Evolutionary conservation across 768 basidiomycete genomes (phyloP), one percentile per base, ranked within the genome.

Genomic region (Lactarius sp.): DNA sequence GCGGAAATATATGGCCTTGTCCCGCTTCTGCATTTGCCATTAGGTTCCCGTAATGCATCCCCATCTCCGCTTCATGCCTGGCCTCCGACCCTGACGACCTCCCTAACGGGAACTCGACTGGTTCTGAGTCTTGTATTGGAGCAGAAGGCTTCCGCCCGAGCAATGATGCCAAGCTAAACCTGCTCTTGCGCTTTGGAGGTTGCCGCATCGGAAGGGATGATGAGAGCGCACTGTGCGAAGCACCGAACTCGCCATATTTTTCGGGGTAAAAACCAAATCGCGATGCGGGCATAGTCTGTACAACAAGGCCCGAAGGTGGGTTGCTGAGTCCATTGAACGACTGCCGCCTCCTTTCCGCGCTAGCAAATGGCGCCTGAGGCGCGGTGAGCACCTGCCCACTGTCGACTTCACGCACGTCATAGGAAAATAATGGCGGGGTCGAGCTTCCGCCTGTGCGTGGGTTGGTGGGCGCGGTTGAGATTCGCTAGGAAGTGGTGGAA

Each of bases 401-500:
- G 9, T 78, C 78, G n/a, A 78, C 67, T 51, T 79, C 80, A 41
- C 79, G 81, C 63, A 83, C 77, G 70, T 87, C 85, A 66, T 81
- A 83, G 0, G 82, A 78, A 65, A 84, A 87, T 59, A 88, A 76
- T 2, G 88, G 60, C 82, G 84, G 7, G 88, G 86, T 39, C 87
- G 81, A 6, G 70, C 66, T 47, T 86, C 85, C 5, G 70, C 60
- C 60, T 68, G 58, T 10, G 65, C 55, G 37, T 68, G 66, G 2
- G 68, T 70, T 20, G 73, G 68, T 60, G 72, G 69, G 49, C 73
- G 72, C n/a, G 69, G 65, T 9, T 68, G 67, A 12, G 60, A 52
- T 27, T 83, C 81, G 16, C 78, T 81, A 2, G 87, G 91, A 47
- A 93, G 79, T 10, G 91, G 90, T 5, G 91, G 91, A 4, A 93